These are phyloP conservation scores for Pseudocercospora pini-densiflorae DNA, from an alignment of 2,329 filamentous ascomycete genomes.

Conservation along the genomic window DNA sequence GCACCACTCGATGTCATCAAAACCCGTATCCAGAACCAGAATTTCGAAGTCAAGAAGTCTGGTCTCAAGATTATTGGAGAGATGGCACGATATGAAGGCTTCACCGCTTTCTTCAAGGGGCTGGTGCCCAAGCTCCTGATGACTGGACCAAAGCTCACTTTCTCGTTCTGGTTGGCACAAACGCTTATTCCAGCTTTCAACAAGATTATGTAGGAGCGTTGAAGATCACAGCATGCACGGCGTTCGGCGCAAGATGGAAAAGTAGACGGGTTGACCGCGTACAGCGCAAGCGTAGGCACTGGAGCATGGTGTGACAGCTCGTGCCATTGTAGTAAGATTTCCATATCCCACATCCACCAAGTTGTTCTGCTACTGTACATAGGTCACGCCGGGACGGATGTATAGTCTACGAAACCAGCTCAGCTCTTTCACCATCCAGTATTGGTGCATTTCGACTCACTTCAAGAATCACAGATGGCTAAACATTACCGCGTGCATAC, in stretches of 20 bases:
- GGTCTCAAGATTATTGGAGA: slow-evolving; percentile 89
- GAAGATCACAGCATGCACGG: slow-evolving; percentile 7
- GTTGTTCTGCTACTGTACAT: neutral
- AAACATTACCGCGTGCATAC: neutral
- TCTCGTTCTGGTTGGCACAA: slow-evolving; percentile 99
- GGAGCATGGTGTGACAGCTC: neutral
- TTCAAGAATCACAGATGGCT: neutral
- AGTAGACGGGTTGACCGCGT: neutral
- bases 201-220: slow-evolving; percentile 59
- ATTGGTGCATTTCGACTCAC: neutral
- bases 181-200: slow-evolving; percentile 95
- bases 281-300: slow-evolving; percentile 4
- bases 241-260: slow-evolving; percentile 20
- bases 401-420: slow-evolving; percentile 9
- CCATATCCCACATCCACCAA: neutral
- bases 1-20: slow-evolving; percentile 97
- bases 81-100: slow-evolving; percentile 91
- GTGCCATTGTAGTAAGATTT: neutral
- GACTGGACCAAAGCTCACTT: slow-evolving; percentile 98
- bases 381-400: slow-evolving; percentile 1
- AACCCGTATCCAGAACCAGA: slow-evolving; percentile 96
- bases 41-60: slow-evolving; percentile 97
- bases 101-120: slow-evolving; percentile 94
- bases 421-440: neutral
- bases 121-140: slow-evolving; percentile 96